Conservation (phyloP, 2,329 filamentous ascomycete genomes). For the Pezicula carpinea region DNA sequence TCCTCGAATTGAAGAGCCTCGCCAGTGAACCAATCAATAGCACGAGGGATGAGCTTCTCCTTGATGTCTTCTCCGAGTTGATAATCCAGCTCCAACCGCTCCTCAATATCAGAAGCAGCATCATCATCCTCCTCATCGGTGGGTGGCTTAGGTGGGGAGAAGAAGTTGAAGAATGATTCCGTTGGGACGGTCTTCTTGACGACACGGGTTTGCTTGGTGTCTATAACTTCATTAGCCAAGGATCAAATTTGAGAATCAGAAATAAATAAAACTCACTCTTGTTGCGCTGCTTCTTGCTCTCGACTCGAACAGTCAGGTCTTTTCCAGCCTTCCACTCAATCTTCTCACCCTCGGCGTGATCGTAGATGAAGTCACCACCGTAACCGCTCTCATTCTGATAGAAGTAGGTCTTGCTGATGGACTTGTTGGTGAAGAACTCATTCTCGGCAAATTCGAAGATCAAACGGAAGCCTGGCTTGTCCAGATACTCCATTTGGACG, state of each 20-base stretch:
- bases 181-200: slow-evolving; percentile 99
- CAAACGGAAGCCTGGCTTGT: slow-evolving; percentile 94
- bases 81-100: slow-evolving; percentile 96
- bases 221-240: slow-evolving; percentile 40
- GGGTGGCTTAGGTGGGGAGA: slow-evolving; percentile 88
- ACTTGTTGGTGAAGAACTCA: slow-evolving; percentile 97
- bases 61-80: slow-evolving; percentile 99
- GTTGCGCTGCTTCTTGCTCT: slow-evolving; percentile 99
- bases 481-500: slow-evolving; percentile 98
- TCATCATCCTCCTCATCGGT: slow-evolving; percentile 66
- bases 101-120: slow-evolving; percentile 86
- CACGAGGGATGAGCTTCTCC: slow-evolving; percentile 97
- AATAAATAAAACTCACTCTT: slow-evolving; percentile 67
- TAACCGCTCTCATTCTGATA: slow-evolving; percentile 99
- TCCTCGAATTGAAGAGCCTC: slow-evolving; percentile 97
- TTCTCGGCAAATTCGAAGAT: slow-evolving; percentile 97
- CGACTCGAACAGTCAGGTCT: slow-evolving; percentile 88
- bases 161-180: slow-evolving; percentile 92
- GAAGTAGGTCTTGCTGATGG: slow-evolving; percentile 95
- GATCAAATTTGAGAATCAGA: not conserved
- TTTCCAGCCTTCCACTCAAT: slow-evolving; percentile 94
- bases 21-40: slow-evolving; percentile 99
- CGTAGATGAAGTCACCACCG: slow-evolving; percentile 98
- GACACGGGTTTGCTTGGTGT: slow-evolving; percentile 97
- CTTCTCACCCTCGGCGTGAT: slow-evolving; percentile 96